Conservation (phyloP, 2,329 filamentous ascomycete species). For the Canariomyces notabilis region DNA sequence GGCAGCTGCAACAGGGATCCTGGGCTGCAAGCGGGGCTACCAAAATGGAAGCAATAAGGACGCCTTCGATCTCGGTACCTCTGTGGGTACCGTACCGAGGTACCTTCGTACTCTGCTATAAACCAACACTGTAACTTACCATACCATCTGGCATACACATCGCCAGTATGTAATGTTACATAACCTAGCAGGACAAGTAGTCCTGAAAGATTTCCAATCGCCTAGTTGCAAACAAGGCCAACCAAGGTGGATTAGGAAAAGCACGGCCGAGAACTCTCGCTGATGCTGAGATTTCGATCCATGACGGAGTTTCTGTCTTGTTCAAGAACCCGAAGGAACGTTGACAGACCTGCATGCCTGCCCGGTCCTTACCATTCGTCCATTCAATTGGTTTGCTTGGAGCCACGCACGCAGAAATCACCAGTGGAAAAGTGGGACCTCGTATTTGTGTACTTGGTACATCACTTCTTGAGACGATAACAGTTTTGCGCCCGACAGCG, state of each 20-base stretch:
- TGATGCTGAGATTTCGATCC: no score
- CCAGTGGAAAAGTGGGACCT: conserved; percentile 15
- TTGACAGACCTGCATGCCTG: conserved; percentile 1
- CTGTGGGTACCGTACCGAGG: no score
- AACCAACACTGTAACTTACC: no score
- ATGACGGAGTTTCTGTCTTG: conserved; percentile 8
- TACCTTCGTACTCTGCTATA: no score
- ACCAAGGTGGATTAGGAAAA: conserved; percentile 1
- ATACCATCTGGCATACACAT: not conserved
- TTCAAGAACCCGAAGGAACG: conserved; percentile 4
- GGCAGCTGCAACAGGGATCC: not conserved
- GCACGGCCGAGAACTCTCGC: not conserved
- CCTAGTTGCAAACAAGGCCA: not conserved
- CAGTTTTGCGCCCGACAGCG: conserved; percentile 9
- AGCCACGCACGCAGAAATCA: conserved; percentile 17
- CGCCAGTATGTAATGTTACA: not conserved
- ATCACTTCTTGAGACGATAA: conserved; percentile 5
- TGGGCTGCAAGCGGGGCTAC: conserved; percentile 1
- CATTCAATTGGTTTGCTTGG: conserved; percentile 15
- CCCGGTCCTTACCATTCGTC: not conserved
- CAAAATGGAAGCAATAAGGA: conserved; percentile 1
- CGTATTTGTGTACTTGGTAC: conserved; percentile 15
- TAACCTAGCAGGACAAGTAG: not conserved
- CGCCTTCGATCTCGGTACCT: not conserved
- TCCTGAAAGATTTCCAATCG: not conserved